Evolutionary conservation across 495 filamentous ascomycete species (phyloP), one percentile per base, ranked within the genome.

Genomic region (Letharia columbiana): DNA sequence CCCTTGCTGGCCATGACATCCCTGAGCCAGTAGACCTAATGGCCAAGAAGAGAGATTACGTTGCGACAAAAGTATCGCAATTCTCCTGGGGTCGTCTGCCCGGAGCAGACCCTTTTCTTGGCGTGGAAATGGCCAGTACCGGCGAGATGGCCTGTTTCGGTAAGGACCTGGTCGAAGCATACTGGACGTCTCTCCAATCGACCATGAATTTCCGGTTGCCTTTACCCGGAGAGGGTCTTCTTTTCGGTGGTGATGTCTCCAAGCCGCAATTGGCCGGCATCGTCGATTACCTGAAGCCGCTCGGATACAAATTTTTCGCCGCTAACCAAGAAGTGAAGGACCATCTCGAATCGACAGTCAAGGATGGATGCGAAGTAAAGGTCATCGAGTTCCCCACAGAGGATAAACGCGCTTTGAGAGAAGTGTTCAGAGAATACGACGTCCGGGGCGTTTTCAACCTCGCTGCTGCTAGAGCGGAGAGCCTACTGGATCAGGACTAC

Each of bases 51-150:
- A 87, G 92, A 68, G 84, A 96, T 75, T 98, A 96, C 77, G 78
- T 94, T 47, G 94, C 94, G 33, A 96, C 91, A 75, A 98, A 98
- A 82, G 95, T 98, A 41, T 90, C 94, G 39, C 94, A 98, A 77
- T 98, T 98, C 83, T 92, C 89, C 18, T 98, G 94, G 94, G 98
- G 94, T 63, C 89, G 94, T 80, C 86, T 98, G n/a, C 93, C 94
- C 49, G 94, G 94, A 67, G 94, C 94, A 45, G 94, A 98, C 74
- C 94, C 94, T 33, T 98, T 95, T 86, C 84, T 98, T 50, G 93
- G 94, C 58, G 94, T 98, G 54, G 94, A 98, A 78, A 98, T 98
- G 94, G 81, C 91, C 39, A 91, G 87, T 72, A 98, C 94, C 33
- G 94, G 94, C 74, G 94, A 98, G 80, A 93, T 98, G 80, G 94